A percentile compares a stretch with the other conserved stretches of the same genome.
Conservation (phyloP, 768 basidiomycete genomes). For the Phylloporus arenicola region DNA sequence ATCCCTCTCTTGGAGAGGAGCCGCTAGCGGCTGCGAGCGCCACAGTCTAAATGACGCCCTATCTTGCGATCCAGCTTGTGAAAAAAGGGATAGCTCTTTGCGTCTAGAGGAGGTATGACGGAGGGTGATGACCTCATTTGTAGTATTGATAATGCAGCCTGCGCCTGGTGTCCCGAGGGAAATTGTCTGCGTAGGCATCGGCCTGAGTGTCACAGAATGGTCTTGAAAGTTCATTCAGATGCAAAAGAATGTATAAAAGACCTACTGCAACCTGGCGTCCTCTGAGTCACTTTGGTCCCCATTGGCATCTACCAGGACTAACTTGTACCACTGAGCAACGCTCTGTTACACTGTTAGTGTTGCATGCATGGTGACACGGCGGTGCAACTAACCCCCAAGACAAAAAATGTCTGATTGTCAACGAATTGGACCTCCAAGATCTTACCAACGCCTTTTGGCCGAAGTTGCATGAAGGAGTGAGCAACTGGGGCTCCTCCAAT, state of each 20-base stretch:
- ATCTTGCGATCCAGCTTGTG: slow-evolving; percentile 6
- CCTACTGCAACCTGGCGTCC: slow-evolving; percentile 17
- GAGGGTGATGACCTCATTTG: slow-evolving; percentile 16
- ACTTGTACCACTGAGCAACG: slow-evolving; percentile 18
- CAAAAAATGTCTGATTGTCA: slow-evolving; percentile 19
- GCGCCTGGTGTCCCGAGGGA: slow-evolving; percentile 7
- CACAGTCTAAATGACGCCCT: slow-evolving; percentile 14
- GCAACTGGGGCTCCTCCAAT: not conserved
- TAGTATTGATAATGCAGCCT: slow-evolving; percentile 6
- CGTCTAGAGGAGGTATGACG: slow-evolving; percentile 14
- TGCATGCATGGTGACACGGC: not conserved
- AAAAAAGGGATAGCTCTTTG: slow-evolving; percentile 18
- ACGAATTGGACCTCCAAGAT: slow-evolving; percentile 19
- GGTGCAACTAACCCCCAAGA: slow-evolving; percentile 21
- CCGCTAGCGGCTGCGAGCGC: slow-evolving; percentile 11
- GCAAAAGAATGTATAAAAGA: not conserved
- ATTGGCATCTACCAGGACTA: slow-evolving; percentile 9
- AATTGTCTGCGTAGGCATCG: slow-evolving; percentile 2
- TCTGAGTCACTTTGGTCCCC: slow-evolving; percentile 6
- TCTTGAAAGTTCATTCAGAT: slow-evolving; percentile 6
- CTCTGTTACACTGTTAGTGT: slow-evolving; percentile 7
- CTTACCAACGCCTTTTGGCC: slow-evolving; percentile 16
- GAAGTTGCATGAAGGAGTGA: slow-evolving; percentile 11
- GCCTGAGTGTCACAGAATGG: slow-evolving; percentile 9
- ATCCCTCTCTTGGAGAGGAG: slow-evolving; percentile 1